These are phyloP conservation scores for Pseudogymnoascus sp. DNA, from an alignment of 2,329 filamentous ascomycete genomes.

Conservation along the genomic window DNA sequence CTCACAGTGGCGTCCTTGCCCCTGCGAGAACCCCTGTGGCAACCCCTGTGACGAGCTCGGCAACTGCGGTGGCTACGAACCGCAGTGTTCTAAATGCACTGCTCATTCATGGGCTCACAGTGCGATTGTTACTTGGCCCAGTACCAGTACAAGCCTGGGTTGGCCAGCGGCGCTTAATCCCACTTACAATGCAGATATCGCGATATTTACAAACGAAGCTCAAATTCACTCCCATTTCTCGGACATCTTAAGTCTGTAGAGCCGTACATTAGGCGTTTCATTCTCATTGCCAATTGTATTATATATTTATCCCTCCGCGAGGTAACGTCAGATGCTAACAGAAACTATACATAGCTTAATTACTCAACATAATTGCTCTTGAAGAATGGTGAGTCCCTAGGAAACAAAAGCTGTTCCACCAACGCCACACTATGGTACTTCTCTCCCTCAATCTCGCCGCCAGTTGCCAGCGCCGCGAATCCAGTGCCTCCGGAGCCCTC, in stretches of 20 bases:
- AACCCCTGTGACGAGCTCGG: not conserved
- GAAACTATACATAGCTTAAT: not conserved
- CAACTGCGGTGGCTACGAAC: not conserved
- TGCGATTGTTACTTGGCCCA: not conserved
- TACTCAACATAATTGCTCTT: not conserved
- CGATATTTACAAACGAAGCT: not conserved
- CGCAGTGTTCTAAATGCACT: not conserved
- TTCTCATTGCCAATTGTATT: not conserved
- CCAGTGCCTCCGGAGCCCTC: not conserved
- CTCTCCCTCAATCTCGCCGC: not conserved
- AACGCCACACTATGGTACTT: not conserved
- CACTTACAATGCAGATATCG: not conserved
- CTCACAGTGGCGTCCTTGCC: not conserved
- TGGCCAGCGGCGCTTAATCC: not conserved
- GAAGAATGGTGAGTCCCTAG: not conserved
- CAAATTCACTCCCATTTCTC: not conserved
- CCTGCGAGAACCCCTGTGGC: not conserved
- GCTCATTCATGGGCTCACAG: not conserved
- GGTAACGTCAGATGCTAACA: not conserved
- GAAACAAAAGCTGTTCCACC: not conserved
- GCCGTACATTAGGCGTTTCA: not conserved
- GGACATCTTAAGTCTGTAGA: not conserved
- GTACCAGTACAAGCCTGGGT: not conserved
- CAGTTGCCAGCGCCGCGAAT: not conserved
- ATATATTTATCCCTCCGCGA: not conserved